Evolutionary conservation across 345 rosid genomes (phyloP).

Genomic region (Leavenworthia alabamica): DNA sequence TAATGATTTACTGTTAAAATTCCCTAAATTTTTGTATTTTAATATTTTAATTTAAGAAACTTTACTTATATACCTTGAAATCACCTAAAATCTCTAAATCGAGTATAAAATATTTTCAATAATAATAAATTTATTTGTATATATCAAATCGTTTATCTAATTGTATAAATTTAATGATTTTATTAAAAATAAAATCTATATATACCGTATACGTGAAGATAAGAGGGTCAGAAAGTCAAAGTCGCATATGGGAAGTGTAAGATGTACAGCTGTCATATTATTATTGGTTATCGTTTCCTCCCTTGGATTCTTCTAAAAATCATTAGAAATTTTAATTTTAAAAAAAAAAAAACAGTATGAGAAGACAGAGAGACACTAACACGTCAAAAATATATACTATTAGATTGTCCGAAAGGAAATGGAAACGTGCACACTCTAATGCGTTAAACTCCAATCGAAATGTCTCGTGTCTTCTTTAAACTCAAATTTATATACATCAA

Average conservation of each 20-base stretch:
- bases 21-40: too few species aligned
- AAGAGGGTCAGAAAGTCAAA: too few species aligned
- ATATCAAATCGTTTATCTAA: background rate
- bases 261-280: background rate
- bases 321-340: background rate
- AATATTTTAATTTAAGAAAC: too few species aligned
- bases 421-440: conserved; percentile 22
- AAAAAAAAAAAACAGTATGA: conserved; percentile 6
- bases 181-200: too few species aligned
- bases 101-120: too few species aligned
- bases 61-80: too few species aligned
- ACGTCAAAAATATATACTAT: background rate
- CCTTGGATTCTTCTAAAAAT: background rate
- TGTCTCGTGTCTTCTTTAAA: conserved; percentile 1
- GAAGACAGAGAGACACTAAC: background rate
- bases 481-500: background rate
- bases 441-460: conserved; percentile 13
- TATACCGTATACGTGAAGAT: too few species aligned
- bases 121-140: too few species aligned
- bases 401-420: background rate
- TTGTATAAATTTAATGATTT: too few species aligned
- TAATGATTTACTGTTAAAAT: background rate
- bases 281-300: conserved; percentile 8
- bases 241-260: conserved; percentile 6
- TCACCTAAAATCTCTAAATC: too few species aligned